Evolutionary conservation across 164 flowering plant genomes (phyloP), one percentile per base, ranked within the genome.

Genomic region (Malania oleifera): DNA sequence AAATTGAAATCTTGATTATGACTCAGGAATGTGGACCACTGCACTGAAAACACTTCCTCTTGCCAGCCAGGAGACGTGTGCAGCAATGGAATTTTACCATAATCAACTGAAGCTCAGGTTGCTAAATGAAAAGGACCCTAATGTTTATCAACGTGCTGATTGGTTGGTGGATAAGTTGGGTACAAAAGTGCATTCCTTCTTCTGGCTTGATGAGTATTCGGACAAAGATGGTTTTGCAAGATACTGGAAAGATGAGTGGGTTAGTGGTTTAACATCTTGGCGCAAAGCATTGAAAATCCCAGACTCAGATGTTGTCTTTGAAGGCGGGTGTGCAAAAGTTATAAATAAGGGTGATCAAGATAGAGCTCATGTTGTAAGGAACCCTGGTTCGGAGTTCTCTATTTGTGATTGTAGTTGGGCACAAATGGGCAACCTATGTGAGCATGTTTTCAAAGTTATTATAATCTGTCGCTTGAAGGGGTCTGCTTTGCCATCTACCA

Each of bases 51-150:
- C 70, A 65, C 82, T 85, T 67, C 99, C 97, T 13, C 69, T 89
- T 68, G 91, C 96, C 12, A 81, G 96, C 74, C 91, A 75, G 62
- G 99, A 91, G 64, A 82, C 88, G 6, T 75, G 76, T 75, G 81
- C 96, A 34, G 87, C 97, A 34, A 74, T 95, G 77, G 99, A 95
- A 59, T 79, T 76, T 64, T 91, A 91, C 72, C 99, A 91, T 73
- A 78, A 82, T 63, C 96, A 85, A 41, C 38, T 95, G 66, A 95
- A 81, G 66, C 69, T 79, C 25, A 72, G 96, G 73, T 65, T 91
- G 65, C 57, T 85, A 58, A 87, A 84, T 69, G 97, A 89, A 74
- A 87, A 78, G 57, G 80, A 87, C 51, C 28, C 69, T 46, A 50
- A 28, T 59, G 87, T 82, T 34, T 95, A 82, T 70, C 84, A 80